A percentile compares a stretch with the other conserved stretches of the same genome.
These are phyloP conservation scores for Neopestalotiopsis clavispora DNA, from an alignment of 2,329 filamentous ascomycete species.

Conservation along the genomic window DNA sequence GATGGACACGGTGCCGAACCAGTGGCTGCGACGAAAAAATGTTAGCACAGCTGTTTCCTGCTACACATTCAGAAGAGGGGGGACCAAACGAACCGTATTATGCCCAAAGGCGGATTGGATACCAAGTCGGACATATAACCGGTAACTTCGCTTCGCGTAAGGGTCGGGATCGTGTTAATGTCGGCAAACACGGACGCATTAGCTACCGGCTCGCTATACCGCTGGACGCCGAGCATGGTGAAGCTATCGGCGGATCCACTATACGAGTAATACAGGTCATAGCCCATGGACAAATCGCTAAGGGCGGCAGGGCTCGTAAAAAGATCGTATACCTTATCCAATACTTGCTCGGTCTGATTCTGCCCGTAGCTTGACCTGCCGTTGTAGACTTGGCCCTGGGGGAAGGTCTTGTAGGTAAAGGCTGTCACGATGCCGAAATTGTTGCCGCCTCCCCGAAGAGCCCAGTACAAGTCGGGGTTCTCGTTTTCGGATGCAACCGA, in stretches of 20 bases:
- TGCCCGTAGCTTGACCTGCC: conserved; percentile 10
- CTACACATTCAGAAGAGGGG: background rate
- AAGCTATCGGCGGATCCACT: conserved; percentile 1
- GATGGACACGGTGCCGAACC: background rate
- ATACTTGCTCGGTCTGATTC: conserved; percentile 12
- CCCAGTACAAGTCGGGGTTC: conserved; percentile 19
- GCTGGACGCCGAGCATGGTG: conserved; percentile 17
- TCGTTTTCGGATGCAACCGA: conserved; percentile 12
- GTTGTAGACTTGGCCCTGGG: conserved; percentile 11
- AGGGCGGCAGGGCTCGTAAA: conserved; percentile 14
- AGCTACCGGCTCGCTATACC: conserved; percentile 12
- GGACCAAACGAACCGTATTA: background rate
- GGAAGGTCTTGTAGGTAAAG: conserved; percentile 14
- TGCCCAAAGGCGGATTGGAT: background rate
- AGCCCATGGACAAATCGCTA: conserved; percentile 8
- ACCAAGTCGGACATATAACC: background rate
- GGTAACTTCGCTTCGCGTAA: background rate
- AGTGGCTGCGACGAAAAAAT: background rate
- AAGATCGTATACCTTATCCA: conserved; percentile 18
- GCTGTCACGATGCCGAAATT: conserved; percentile 21
- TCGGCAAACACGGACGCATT: conserved; percentile 13
- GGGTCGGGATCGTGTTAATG: background rate
- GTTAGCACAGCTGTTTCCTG: background rate
- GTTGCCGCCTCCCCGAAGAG: conserved; percentile 18
- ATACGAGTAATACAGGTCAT: conserved; percentile 18